Evolutionary conservation across 345 rosid species (phyloP).

Genomic region (Bruguiera gymnorhiza): DNA sequence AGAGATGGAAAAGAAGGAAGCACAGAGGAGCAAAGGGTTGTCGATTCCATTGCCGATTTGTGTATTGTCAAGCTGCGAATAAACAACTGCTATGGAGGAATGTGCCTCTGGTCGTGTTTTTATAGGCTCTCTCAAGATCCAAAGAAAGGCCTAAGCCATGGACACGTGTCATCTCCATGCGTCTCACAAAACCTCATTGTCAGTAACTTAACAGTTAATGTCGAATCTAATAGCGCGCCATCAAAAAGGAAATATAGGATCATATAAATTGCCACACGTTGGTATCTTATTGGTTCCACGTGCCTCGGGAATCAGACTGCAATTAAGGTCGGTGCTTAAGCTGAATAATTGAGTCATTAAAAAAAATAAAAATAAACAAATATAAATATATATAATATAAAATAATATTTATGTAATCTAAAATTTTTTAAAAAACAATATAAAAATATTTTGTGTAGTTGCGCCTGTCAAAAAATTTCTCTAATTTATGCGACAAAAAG

Average conservation of each 20-base stretch:
- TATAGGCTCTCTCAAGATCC: neutral
- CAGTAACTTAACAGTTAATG: neutral
- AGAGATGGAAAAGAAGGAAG: conserved; percentile 5
- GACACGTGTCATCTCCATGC: conserved; percentile 1
- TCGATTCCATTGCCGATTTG: conserved; percentile 5
- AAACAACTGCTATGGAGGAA: neutral
- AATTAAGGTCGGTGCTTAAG: conserved; percentile 4
- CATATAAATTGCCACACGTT: neutral
- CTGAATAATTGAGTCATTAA: neutral
- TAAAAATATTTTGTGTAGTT: too few species aligned
- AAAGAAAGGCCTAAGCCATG: neutral
- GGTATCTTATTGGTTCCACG: neutral
- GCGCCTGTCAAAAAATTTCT: too few species aligned
- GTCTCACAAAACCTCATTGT: neutral
- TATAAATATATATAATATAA: too few species aligned
- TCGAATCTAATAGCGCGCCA: too few species aligned
- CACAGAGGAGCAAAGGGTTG: conserved; percentile 7
- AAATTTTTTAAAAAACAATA: too few species aligned
- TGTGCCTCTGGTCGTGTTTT: neutral
- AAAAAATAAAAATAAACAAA: too few species aligned
- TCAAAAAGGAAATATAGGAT: neutral
- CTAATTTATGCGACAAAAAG: too few species aligned
- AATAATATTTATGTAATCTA: too few species aligned
- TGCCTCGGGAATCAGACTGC: neutral
- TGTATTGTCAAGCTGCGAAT: neutral